Base-by-base conservation (phyloP, 2,329 filamentous ascomycete species). In the Orbilia javanica region DNA sequence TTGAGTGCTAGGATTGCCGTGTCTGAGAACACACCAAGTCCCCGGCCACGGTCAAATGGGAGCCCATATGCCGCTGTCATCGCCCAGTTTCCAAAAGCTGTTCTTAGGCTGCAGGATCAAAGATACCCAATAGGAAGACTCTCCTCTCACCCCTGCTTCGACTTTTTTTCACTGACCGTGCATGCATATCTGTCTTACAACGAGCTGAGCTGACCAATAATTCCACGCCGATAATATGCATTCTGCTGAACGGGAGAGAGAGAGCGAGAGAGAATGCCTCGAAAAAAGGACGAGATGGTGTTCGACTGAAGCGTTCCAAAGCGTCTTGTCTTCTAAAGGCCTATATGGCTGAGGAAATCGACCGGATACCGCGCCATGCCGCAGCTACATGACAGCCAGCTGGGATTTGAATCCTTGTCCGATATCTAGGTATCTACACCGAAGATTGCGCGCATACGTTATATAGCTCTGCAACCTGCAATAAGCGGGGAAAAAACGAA, bases 111-210 rank as follows among this genome's bases (percentile, higher is more conserved):
- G 69, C 69, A 73, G 48, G 39, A 36, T n/a, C 13, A 27, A 34
- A 62, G 34, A 66, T 60, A 22, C 39, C 69, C 69, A 73, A 73
- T 73, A 73, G 69, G 69, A 73, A 60, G 29, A 48, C 25, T 64
- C 60, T 73, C 60, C 55, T 29, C 69, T 25, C 8, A 60, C 27
- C 64, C 48, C 57, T 63, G 27, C 25, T 10, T 53, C 25, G 57
- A 50, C 27, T 60, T 42, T 50, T 62, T 6, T 50, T 50, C 46
- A 31, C 36, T 39, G 60, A 42, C 69, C 60, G 25, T 55, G 42
- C 69, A 50, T 73, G 69, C 69, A 73, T 65, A 42, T 66, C 48
- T 73, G 69, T 73, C 69, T 73, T 60, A 65, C 60, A 65, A 73
- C 36, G 50, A 63, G 7, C 48, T 42, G 25, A 57, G 15, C 39